Evolutionary conservation across 73 alveolate species (phyloP), one percentile per base, ranked within the genome.

Genomic region (Paramecium sonneborni): DNA sequence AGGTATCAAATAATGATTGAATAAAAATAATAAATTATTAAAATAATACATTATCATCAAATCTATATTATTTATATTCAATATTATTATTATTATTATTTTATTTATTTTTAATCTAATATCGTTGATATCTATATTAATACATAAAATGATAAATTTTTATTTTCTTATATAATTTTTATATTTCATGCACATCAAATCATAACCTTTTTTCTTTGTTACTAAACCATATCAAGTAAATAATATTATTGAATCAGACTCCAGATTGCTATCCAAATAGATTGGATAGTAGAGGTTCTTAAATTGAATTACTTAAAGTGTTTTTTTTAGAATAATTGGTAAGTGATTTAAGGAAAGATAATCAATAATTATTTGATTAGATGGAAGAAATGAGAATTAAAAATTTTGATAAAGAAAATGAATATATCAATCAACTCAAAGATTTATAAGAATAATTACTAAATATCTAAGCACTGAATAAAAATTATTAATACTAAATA

Each of bases 1-100:
- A 74, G 87, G 87, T 12, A 74, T 74, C 34, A 74, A 74, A 37
- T 37, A 37, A 39, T 34, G 57, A 74, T 74, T 62, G 39, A 62
- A 62, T 62, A 62, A 26, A 24, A 62, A 62, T 62, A 62, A 26
- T 62, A 62, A 8, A 62, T 62, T 62, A 62, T 62, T n/a, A n/a
- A 32, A 24, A 52, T n/a, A n/a, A 46, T 46, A 18, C 68, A 52
- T 18, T 52, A 48, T 48, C 26, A 23, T 43, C 56, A 43, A 43
- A 18, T 43, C n/a, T n/a, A n/a, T n/a, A n/a, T n/a, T n/a, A n/a
- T n/a, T n/a, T n/a, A n/a, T n/a, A n/a, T n/a, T n/a, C n/a, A n/a
- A n/a, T n/a, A n/a, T n/a, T n/a, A n/a, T n/a, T n/a, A n/a, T n/a
- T n/a, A n/a, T n/a, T n/a, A n/a, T n/a, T n/a, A n/a, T n/a, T n/a